Evolutionary conservation across 345 rosid genomes (phyloP), one percentile per base, ranked within the genome.

Genomic region (Brassica juncea): DNA sequence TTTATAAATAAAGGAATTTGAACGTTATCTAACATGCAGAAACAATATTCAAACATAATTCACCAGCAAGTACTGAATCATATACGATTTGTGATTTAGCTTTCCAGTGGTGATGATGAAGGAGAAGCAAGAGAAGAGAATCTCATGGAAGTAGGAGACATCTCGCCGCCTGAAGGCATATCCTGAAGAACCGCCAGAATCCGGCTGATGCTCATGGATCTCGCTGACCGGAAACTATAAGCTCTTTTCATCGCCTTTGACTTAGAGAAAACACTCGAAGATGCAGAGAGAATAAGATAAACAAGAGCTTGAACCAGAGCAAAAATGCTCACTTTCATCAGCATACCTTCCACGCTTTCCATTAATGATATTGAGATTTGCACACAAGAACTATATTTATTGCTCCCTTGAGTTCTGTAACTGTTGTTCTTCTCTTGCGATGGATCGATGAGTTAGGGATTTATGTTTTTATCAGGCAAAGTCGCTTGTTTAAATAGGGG

Each of bases 221-320:
- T 86, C 61, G 87, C 88, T 2, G 83, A 79, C 62, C 66, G 84
- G 89, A 87, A 88, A 77, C 86, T 86, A 47, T 66, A 39, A 8
- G 84, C 66, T 74, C 84, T 69, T 39, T 58, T 61, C 69, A 19
- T 54, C 25, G 73, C 71, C 54, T 81, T 80, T 8, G 75, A 61
- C 64, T 34, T 57, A 42, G 94, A 86, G 90, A 91, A 89, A 44
- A 88, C 59, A 62, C 82, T 85, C 8, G 94, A 89, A 1, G 94
- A 89, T 28, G 82, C 85, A 2, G 91, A 77, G 15, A 89, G 89
- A 9, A 91, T 87, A 60, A 89, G 80, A 75, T 88, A 91, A 7
- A 54, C 89, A 76, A 91, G 76, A 2, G 82, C 88, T 82, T 89
- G 97, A 5, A 89, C 87, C 52, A 87, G 12, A 31, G 76, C 79